These are phyloP conservation scores for Botrytis aclada DNA, from an alignment of 2,329 filamentous ascomycete species.

Conservation along the genomic window DNA sequence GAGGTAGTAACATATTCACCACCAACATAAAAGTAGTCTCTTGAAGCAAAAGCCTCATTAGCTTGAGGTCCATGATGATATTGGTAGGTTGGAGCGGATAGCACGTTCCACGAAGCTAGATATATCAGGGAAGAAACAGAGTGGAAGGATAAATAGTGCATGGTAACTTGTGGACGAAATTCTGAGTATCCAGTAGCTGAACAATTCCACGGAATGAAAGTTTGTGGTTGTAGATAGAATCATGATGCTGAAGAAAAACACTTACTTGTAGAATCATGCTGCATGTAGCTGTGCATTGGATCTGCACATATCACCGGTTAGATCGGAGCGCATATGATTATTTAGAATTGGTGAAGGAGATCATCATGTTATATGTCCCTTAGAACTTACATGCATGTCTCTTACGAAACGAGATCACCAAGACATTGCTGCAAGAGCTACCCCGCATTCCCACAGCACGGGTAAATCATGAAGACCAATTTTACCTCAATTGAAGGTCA, in stretches of 20 bases:
- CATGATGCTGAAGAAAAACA: neutral
- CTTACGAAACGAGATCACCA: neutral
- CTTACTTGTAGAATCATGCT: neutral
- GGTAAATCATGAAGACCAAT: neutral
- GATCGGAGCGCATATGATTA: neutral
- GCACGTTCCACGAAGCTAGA: neutral
- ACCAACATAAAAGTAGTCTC: conserved; percentile 33
- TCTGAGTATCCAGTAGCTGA: neutral
- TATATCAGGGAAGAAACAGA: neutral
- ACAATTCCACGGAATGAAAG: neutral
- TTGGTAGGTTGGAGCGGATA: neutral
- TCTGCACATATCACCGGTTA: neutral
- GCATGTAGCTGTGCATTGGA: neutral
- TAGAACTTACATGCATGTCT: neutral
- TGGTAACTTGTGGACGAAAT: neutral
- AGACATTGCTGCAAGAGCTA: neutral
- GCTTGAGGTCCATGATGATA: neutral
- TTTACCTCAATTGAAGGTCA: neutral
- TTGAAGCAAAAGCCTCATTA: conserved; percentile 1
- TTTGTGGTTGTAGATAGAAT: neutral
- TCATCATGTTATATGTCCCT: neutral
- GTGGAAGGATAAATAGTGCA: neutral
- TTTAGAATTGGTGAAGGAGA: neutral
- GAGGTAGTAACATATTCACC: conserved; percentile 28
- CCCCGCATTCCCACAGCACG: neutral